phyloP scores from a whole-genome alignment of 352 stramenopile species.

The Phytophthora ramorum region DNA sequence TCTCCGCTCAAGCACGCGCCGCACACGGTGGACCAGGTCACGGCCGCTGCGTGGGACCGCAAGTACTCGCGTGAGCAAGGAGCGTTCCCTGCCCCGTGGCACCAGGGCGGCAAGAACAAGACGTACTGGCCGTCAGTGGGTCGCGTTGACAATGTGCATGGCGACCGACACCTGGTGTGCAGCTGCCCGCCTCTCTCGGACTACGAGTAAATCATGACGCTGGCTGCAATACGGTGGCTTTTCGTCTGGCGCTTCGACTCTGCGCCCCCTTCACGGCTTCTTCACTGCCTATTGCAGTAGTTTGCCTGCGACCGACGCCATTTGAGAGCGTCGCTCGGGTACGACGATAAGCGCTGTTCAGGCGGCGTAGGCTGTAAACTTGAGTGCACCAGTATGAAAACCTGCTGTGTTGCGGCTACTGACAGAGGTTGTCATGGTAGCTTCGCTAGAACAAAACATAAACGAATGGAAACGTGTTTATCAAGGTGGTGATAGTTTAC shows the following conservation, averaged over 20 bases:
- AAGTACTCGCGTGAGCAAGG: slow-evolving; percentile 94
- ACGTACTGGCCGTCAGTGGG: slow-evolving; percentile 98
- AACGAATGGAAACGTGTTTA: slow-evolving; percentile 12
- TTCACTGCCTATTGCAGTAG: slow-evolving; percentile 21
- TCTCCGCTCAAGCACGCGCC: slow-evolving; percentile 98
- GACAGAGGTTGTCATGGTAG: slow-evolving; percentile 6
- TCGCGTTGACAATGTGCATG: slow-evolving; percentile 99
- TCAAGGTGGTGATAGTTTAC: slow-evolving; percentile 18
- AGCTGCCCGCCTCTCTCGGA: slow-evolving; percentile 97
- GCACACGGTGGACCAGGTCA: slow-evolving; percentile 96
- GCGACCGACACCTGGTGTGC: slow-evolving; percentile 98
- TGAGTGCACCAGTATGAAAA: slow-evolving; percentile 20
- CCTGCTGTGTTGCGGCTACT: slow-evolving; percentile 18
- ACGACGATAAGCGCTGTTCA: slow-evolving; percentile 23
- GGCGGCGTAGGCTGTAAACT: slow-evolving; percentile 15
- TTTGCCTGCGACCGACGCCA: slow-evolving; percentile 27
- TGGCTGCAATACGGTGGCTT: slow-evolving; percentile 26
- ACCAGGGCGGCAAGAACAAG: slow-evolving; percentile 91
- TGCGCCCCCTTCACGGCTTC: slow-evolving; percentile 25
- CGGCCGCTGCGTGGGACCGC: slow-evolving; percentile 94
- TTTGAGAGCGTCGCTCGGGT: slow-evolving; percentile 29
- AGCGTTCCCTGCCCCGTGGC: slow-evolving; percentile 96
- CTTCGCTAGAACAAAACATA: slow-evolving; percentile 17
- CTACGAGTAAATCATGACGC: slow-evolving; percentile 75
- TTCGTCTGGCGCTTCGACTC: slow-evolving; percentile 26